phyloP scores from a whole-genome alignment of 2,329 filamentous ascomycete species.

The Akanthomyces dipterigenus region DNA sequence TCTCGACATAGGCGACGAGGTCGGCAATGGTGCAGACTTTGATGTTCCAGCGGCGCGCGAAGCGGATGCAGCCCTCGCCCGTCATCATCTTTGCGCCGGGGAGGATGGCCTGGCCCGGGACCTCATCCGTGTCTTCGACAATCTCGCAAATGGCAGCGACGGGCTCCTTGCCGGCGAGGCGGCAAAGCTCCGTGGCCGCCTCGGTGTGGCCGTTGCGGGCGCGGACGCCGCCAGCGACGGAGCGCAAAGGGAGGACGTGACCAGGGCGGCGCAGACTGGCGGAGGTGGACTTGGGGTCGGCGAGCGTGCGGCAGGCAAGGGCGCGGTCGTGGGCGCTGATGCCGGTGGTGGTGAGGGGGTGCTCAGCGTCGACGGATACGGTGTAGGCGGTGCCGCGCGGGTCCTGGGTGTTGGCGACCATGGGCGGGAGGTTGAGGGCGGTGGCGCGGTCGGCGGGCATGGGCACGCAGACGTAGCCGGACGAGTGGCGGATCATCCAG shows the following conservation, averaged over 20 bases:
- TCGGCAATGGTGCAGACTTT: constrained; percentile 95
- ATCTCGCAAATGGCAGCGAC: constrained; percentile 87
- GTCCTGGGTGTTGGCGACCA: constrained; percentile 72
- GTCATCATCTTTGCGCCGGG: constrained; percentile 80
- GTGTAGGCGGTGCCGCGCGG: constrained; percentile 91
- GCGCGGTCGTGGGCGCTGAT: constrained; percentile 86
- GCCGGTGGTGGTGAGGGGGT: constrained; percentile 72
- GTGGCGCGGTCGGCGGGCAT: constrained; percentile 63
- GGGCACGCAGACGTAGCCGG: constrained; percentile 87
- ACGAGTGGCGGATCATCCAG: constrained; percentile 89
- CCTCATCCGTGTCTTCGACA: constrained; percentile 74
- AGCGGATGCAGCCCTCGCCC: constrained; percentile 78
- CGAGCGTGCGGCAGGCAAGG: constrained; percentile 72
- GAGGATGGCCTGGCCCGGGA: constrained; percentile 60
- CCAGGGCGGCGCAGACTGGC: constrained; percentile 72
- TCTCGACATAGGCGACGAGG: constrained; percentile 72
- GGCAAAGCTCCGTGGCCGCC: constrained; percentile 84
- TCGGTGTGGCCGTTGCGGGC: constrained; percentile 84
- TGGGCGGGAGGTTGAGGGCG: constrained; percentile 74
- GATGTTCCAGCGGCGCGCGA: constrained; percentile 81
- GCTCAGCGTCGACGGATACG: constrained; percentile 73
- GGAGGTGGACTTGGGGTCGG: constrained; percentile 51
- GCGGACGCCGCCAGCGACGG: constrained; percentile 71
- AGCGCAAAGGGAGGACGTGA: constrained; percentile 81
- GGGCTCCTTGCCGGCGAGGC: constrained; percentile 68